Conservation (phyloP, 2,329 filamentous ascomycete species). For the Fusarium sp. region DNA sequence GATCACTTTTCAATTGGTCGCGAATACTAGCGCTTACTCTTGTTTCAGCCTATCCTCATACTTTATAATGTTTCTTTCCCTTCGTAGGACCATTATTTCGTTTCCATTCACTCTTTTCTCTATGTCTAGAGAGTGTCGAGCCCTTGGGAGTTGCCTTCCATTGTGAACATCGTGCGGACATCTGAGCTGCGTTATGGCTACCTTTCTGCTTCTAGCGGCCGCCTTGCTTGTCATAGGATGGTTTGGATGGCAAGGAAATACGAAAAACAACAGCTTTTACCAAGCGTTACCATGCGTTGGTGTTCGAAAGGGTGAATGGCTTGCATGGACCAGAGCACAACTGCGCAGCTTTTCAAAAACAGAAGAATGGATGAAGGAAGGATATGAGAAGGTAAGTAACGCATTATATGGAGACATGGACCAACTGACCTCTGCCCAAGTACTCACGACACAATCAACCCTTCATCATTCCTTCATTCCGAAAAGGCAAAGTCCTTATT, state of each 20-base stretch:
- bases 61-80: neutral
- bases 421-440: neutral
- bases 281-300: neutral
- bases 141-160: neutral
- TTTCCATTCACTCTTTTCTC: too few relatives aligned
- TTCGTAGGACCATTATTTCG: too few relatives aligned
- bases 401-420: rapidly evolving
- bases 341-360: neutral
- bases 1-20: neutral
- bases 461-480: neutral
- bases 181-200: neutral
- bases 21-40: neutral
- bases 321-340: neutral
- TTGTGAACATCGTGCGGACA: too few relatives aligned
- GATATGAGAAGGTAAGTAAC: neutral
- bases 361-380: neutral
- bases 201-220: rapidly evolving
- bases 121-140: neutral
- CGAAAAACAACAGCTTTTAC: neutral
- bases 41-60: neutral
- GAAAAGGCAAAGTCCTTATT: neutral
- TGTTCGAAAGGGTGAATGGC: neutral
- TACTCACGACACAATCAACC: neutral
- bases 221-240: neutral
- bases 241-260: neutral